Evolutionary conservation across 768 basidiomycete genomes (phyloP).

Genomic region (Tulasnella sp.): DNA sequence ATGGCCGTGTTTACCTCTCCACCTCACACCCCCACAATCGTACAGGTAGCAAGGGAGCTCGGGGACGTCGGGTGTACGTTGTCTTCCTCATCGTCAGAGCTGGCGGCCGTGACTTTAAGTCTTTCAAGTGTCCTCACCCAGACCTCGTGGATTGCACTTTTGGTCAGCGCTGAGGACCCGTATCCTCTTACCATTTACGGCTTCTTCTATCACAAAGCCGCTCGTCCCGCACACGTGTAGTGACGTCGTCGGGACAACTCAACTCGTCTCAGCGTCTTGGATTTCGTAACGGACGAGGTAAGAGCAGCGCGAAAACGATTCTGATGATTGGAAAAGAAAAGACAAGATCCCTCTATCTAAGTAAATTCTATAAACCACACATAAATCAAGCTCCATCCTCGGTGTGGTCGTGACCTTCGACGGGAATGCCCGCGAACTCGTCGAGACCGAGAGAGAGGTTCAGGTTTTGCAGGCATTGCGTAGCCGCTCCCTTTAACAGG

Average conservation of each 20-base stretch:
- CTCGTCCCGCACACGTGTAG: no score
- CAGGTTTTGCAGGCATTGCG: constrained; percentile 92
- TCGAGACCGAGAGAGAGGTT: constrained; percentile 84
- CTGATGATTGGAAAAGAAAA: background rate
- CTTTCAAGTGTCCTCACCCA: no score
- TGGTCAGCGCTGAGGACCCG: no score
- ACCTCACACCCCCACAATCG: background rate
- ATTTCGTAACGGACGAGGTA: no score
- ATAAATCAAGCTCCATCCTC: background rate
- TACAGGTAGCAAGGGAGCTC: no score
- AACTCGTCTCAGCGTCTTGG: no score
- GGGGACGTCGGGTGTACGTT: no score
- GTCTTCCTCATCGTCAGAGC: no score
- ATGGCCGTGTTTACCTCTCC: background rate
- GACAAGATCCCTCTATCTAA: background rate
- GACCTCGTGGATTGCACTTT: no score
- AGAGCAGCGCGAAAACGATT: background rate
- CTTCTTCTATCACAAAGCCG: no score
- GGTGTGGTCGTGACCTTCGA: background rate
- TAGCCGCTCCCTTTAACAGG: constrained; percentile 93
- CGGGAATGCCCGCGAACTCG: constrained; percentile 68
- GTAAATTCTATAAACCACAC: background rate
- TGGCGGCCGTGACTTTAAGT: background rate
- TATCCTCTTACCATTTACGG: no score
- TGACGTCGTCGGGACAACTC: no score